These are phyloP conservation scores for Jackrogersella minutella DNA, from an alignment of 495 filamentous ascomycete species.

Conservation along the genomic window DNA sequence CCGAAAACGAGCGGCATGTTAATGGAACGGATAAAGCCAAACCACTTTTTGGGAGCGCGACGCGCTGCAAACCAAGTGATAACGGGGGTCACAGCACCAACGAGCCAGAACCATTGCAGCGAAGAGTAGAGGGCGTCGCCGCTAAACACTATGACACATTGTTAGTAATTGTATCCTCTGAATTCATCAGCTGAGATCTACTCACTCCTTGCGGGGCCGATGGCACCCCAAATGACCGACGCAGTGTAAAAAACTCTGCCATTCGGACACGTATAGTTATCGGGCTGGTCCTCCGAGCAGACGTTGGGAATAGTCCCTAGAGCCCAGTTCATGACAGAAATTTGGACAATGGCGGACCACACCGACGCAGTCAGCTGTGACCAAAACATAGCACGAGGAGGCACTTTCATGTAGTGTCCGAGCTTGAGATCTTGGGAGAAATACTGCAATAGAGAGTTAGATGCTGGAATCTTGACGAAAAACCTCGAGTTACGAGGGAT, in stretches of 20 bases:
- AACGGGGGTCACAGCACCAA: slow-evolving; percentile 66
- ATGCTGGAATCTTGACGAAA: background rate
- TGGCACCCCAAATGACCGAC: slow-evolving; percentile 60
- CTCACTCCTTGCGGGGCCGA: slow-evolving; percentile 58
- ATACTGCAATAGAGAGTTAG: slow-evolving; percentile 27
- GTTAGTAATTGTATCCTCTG: background rate
- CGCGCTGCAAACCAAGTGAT: slow-evolving; percentile 68
- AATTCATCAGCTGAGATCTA: background rate
- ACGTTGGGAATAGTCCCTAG: slow-evolving; percentile 67
- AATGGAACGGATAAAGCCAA: slow-evolving; percentile 59
- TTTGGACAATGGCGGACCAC: slow-evolving; percentile 70
- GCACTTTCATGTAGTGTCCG: slow-evolving; percentile 77
- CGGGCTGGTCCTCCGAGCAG: slow-evolving; percentile 63
- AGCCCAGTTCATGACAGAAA: slow-evolving; percentile 72
- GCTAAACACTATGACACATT: slow-evolving; percentile 56
- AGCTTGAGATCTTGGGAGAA: slow-evolving; percentile 61
- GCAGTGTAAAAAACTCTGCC: slow-evolving; percentile 72
- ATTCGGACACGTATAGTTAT: slow-evolving; percentile 70
- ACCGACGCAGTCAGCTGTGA: slow-evolving; percentile 71
- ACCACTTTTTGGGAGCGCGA: slow-evolving; percentile 60
- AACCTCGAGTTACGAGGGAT: too few species aligned
- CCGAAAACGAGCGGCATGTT: slow-evolving; percentile 74
- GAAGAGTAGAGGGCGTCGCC: slow-evolving; percentile 67
- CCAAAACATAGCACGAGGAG: slow-evolving; percentile 70
- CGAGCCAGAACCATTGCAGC: slow-evolving; percentile 74